Evolutionary conservation across 768 basidiomycete species (phyloP).

Genomic region (Tricholomella constricta): DNA sequence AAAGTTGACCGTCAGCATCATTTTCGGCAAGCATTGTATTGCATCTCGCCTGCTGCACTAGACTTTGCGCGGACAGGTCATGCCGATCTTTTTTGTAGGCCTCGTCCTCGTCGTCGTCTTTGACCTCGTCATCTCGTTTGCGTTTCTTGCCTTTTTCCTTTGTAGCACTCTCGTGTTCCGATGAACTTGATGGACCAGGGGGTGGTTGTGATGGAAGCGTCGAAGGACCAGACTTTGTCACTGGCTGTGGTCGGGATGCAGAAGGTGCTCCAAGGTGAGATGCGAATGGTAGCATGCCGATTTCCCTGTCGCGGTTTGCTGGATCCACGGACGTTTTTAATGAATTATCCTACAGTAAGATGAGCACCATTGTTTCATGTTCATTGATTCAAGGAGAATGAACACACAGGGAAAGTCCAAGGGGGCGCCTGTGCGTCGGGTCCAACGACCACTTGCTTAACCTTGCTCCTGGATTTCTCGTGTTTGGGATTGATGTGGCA

Average conservation of each 20-base stretch:
- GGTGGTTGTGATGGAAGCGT: too few relatives aligned
- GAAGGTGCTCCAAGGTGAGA: too few relatives aligned
- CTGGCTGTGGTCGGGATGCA: too few relatives aligned
- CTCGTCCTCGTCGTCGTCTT: constrained; percentile 1
- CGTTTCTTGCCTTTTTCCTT: too few relatives aligned
- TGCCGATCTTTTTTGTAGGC: constrained; percentile 5
- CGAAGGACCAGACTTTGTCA: constrained; percentile 1
- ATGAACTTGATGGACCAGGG: too few relatives aligned
- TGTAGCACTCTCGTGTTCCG: too few relatives aligned
- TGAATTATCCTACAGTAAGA: constrained; percentile 1
- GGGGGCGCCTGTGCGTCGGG: constrained; percentile 15
- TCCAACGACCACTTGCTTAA: constrained; percentile 9
- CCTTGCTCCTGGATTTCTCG: background rate
- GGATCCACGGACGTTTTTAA: too few relatives aligned
- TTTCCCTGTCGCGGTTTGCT: constrained; percentile 1
- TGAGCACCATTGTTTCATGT: background rate
- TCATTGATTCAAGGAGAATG: background rate
- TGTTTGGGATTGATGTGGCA: constrained; percentile 1
- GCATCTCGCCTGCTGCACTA: constrained; percentile 22
- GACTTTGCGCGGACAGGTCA: constrained; percentile 10
- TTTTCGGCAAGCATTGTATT: constrained; percentile 6
- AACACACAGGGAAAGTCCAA: constrained; percentile 14
- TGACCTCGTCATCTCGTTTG: background rate
- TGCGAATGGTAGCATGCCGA: background rate
- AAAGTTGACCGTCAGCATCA: too few relatives aligned